A percentile compares a stretch with the other conserved stretches of the same genome.
Evolutionary conservation across 306 rosid genomes (phyloP).

Genomic region (Astragalus glycyphyllos): DNA sequence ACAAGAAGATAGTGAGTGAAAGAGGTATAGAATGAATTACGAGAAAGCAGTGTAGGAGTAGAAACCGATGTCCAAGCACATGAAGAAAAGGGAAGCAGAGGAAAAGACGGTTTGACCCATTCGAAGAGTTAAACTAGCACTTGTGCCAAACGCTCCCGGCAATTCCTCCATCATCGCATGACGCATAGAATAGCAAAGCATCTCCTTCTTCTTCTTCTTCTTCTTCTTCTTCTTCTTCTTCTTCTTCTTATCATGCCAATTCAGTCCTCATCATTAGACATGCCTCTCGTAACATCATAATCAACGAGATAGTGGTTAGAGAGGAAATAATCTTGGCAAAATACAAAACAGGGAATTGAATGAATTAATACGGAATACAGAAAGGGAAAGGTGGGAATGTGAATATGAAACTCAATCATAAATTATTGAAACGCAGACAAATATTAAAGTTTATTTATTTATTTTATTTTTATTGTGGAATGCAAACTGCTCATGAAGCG

Average conservation of each 20-base stretch:
- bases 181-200: conserved; percentile 32
- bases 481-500: too few relatives aligned
- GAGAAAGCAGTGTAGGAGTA: conserved; percentile 87
- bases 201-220: conserved; percentile 19
- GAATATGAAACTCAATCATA: conserved; percentile 4
- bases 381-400: background rate
- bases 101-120: conserved; percentile 83
- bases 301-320: conserved; percentile 19
- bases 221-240: too few relatives aligned
- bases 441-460: background rate
- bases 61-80: conserved; percentile 75
- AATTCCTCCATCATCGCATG: conserved; percentile 66
- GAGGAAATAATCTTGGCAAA: background rate
- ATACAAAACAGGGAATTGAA: background rate
- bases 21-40: conserved; percentile 34
- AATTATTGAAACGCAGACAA: background rate
- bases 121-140: conserved; percentile 89
- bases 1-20: too few relatives aligned
- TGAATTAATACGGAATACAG: background rate
- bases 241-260: conserved; percentile 32
- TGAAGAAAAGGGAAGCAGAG: conserved; percentile 77
- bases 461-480: background rate
- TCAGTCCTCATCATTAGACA: conserved; percentile 36
- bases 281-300: conserved; percentile 1
- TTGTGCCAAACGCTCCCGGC: conserved; percentile 89